Base-by-base conservation (phyloP, 768 basidiomycete genomes). In the Floccularia luteovirens region DNA sequence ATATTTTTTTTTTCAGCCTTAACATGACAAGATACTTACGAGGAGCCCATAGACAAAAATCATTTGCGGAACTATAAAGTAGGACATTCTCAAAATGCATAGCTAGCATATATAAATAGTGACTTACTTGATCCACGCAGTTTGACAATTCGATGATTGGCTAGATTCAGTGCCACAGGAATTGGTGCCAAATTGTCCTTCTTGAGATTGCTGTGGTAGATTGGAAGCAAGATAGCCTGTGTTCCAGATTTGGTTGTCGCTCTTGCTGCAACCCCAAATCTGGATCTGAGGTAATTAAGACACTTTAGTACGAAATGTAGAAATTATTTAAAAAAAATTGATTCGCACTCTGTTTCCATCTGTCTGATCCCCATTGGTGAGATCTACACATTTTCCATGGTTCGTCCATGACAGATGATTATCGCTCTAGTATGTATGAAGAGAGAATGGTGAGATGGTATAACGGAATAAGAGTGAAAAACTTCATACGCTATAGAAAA, bases 11-110 rank as follows among this genome's bases (percentile, higher is more conserved):
- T 24, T 13, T 31, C 16, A 22, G 31, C 22, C 8, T 12, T 13
- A 36, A 13, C 27, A 16, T 19, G 12, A 36, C 7, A 12, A 11
- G 25, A 24, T 16, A 57, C 63, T 39, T 38, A 68, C 66, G 64
- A 8, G 84, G 79, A 11, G 69, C 80, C 75, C 77, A 87, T 1
- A 86, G 47, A 42, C 84, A 87, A 55, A 82, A 86, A 49, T 88
- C 84, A 59, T 77, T 53, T 1, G 60, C 60, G 34, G 67, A 66
- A 57, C 82, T 84, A 3, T 54, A 43, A 35, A 36, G 28, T 24
- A 24, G 5, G 11, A 7, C 13, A 35, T 41, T 34, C 46, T 7
- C 25, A n/a, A 1, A n/a, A 8, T 12, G 36, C 16, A 12, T 8
- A 28, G n/a, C 22, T 12, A 13, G 21, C 10, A 32, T 45, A 8